These are phyloP conservation scores for Globomyces sp. DNA, from an alignment of 371 early-diverging fungal species.

Conservation along the genomic window DNA sequence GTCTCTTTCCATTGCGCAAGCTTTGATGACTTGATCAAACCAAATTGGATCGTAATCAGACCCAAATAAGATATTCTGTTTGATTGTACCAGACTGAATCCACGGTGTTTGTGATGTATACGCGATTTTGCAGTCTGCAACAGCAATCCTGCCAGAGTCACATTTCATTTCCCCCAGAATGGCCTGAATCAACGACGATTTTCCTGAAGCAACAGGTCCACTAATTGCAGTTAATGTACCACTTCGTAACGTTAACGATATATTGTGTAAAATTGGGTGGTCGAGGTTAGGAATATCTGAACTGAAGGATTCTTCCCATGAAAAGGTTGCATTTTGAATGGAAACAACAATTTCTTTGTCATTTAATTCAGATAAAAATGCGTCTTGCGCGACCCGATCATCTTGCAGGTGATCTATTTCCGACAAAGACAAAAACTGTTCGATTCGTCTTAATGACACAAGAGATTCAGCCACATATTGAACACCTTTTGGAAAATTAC, in stretches of 20 bases:
- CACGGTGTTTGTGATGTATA: slow-evolving; percentile 48
- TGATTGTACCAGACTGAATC: slow-evolving; percentile 42
- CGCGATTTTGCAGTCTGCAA: slow-evolving; percentile 27
- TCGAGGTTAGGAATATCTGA: neutral
- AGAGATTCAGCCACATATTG: slow-evolving; percentile 29
- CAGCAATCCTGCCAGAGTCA: neutral
- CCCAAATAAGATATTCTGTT: slow-evolving; percentile 45
- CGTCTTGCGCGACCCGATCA: slow-evolving; percentile 17
- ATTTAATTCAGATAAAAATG: slow-evolving; percentile 31
- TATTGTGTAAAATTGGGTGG: slow-evolving; percentile 14
- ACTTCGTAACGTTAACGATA: slow-evolving; percentile 18
- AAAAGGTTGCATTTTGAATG: slow-evolving; percentile 26
- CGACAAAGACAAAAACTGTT: slow-evolving; percentile 1
- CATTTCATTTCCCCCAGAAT: slow-evolving; percentile 39
- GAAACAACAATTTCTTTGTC: neutral
- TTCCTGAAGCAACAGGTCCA: slow-evolving; percentile 36
- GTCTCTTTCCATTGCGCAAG: slow-evolving; percentile 39
- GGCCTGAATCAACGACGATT: slow-evolving; percentile 34
- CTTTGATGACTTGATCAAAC: slow-evolving; percentile 37
- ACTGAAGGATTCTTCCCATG: slow-evolving; percentile 19
- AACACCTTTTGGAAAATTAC: slow-evolving; percentile 35
- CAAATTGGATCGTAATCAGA: slow-evolving; percentile 28
- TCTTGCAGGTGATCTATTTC: slow-evolving; percentile 24
- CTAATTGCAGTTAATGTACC: slow-evolving; percentile 22
- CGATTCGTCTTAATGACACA: slow-evolving; percentile 27